Evolutionary conservation across 2,329 filamentous ascomycete species (phyloP), one percentile per base, ranked within the genome.

Genomic region (Xylariomycetidae sp.): DNA sequence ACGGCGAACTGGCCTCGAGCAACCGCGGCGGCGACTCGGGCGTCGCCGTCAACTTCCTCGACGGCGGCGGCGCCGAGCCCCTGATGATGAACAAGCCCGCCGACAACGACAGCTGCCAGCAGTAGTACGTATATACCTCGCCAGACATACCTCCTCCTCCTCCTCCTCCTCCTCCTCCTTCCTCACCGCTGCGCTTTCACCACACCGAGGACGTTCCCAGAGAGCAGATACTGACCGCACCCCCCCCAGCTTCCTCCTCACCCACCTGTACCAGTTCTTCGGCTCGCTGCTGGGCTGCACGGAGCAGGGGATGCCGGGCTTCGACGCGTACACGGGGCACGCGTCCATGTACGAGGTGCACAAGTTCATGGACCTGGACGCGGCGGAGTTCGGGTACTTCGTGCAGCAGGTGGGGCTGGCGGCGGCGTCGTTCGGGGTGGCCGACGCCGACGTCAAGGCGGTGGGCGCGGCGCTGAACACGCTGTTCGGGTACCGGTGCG

Each of bases 261-360:
- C 72, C 27, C 76, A 79, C 48, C 59, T 80, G 23, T 79, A 80
- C 59, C 56, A 72, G 43, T 79, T 71, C 63, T 80, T 80, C 50
- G 75, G 72, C 31, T 60, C 60, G 16, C 63, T 80, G 15, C 65
- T 79, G 25, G 71, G 69, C 45, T 79, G 74, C 60, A 64, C 67
- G 32, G 40, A 57, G 49, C 65, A 71, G 52, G 67, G 68, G 34
- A 64, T 60, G 56, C 36, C 59, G 10, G 70, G 61, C 15, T 76
- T 70, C 51, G 62, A 66, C 18, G 53, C 59, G 19, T 79, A 78
- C 54, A 40, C 34, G 9, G 71, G 65, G 30, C 42, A 57, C 8
- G 47, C 57, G 0, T 68, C 61, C 43, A 67, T 69, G 65, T 73
- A 70, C 55, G 47, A 67, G 28, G 67, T 72, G 0, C 74, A 78